Evolutionary conservation across 192 early-diverging fungal species (phyloP), one percentile per base, ranked within the genome.

Genomic region (Backusella morwellensis): DNA sequence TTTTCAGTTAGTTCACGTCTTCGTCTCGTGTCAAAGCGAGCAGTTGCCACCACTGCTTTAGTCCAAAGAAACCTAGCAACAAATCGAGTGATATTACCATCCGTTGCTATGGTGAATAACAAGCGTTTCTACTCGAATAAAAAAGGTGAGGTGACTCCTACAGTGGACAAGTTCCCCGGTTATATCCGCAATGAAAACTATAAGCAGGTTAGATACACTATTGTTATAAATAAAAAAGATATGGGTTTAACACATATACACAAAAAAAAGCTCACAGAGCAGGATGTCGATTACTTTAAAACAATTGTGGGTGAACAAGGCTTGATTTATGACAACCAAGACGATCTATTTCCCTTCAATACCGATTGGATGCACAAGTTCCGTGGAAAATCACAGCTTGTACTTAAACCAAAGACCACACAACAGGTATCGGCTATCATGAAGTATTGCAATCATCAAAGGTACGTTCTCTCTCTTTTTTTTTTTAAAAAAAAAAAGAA

Each of bases 281-380:
- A 85, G 11, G 92, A 95, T 63, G 73, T 95, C 6, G 77, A 75
- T 3, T 84, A 85, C 77, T 93, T 95, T 75, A 84, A 86, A 52
- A 85, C 83, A 2, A 79, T 92, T 68, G 76, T 91, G 19, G 72
- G 80, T 17, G 77, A 83, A 6, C 81, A 72, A 14, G 78, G 82
- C 9, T 66, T 90, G 36, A 78, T 86, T 15, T 80, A 86, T 40
- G 84, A 84, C 32, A 83, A 84, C 19, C 85, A 85, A 29, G 85
- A 86, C 35, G 93, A 96, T 68, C 83, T 96, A 7, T 81, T 87
- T 29, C 80, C 84, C 3, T 96, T 89, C 79, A 96, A 96, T 77
- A 86, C 84, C 66, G 98, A 99, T 84, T 99, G 97, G 97, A 92
- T 99, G 90, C 88, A 88, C 78, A 97, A 98, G 85, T 99, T 95